Percentiles rank a stretch among this genome's conserved stretches.
phyloP scores from a whole-genome alignment of 768 basidiomycete genomes.

The Trichaptum fuscoviolaceum region DNA sequence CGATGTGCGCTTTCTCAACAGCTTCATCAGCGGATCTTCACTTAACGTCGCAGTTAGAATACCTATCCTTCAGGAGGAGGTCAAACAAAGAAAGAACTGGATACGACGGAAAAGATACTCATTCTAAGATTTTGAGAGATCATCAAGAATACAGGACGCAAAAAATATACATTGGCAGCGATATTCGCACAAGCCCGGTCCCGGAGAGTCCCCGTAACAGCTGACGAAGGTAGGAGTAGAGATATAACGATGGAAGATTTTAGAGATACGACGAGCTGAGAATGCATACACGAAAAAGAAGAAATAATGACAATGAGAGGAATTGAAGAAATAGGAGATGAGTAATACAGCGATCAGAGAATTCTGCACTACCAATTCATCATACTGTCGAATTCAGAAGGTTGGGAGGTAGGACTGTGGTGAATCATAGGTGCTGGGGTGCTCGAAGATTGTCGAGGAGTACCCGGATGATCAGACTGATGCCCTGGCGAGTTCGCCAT shows the following conservation, averaged over 20 bases:
- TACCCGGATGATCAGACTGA: conserved; percentile 1
- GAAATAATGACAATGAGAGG: background rate
- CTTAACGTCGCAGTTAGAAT: too few relatives aligned
- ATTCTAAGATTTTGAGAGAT: background rate
- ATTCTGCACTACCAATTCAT: background rate
- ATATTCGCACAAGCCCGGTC: background rate
- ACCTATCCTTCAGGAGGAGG: too few relatives aligned
- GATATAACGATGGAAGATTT: background rate
- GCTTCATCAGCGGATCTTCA: too few relatives aligned
- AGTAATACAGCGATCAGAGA: background rate
- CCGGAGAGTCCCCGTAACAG: background rate
- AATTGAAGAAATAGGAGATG: background rate
- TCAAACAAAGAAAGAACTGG: background rate
- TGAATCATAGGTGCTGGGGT: conserved; percentile 4
- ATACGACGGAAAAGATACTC: background rate
- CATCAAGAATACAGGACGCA: conserved; percentile 2
- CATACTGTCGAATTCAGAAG: background rate
- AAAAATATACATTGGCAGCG: conserved; percentile 5
- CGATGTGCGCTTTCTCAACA: background rate
- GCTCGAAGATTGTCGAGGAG: background rate
- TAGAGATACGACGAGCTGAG: background rate
- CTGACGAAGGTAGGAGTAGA: conserved; percentile 3
- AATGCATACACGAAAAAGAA: background rate
- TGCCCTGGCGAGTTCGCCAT: background rate
- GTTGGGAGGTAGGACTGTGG: conserved; percentile 1